Evolutionary conservation across 495 filamentous ascomycete species (phyloP), one percentile per base, ranked within the genome.

Genomic region (Tricharina praecox): DNA sequence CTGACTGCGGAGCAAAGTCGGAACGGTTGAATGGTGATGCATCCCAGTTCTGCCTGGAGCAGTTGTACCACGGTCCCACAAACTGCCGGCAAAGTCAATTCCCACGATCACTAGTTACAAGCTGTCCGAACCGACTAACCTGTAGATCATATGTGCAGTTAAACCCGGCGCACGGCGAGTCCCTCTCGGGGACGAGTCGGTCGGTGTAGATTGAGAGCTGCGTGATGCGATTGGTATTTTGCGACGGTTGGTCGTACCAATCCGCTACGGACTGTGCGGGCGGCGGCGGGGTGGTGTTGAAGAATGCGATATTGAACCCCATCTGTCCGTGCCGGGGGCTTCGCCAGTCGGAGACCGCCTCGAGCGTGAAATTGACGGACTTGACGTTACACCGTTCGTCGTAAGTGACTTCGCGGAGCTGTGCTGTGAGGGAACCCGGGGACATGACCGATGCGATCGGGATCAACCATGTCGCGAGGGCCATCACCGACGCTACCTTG

Each of bases 401-500:
- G 19, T 53, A 60, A n/a, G 13, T 2, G 3, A 50, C 44, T 16
- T 52, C 26, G 1, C 18, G 28, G 11, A 53, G 23, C 23, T 56
- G 59, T 4, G 64, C 58, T 2, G 65, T 68, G 16, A 68, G 58
- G 0, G 65, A 45, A 25, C 59, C 62, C 13, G 65, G 65, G 7
- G 65, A 61, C 4, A 67, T 35, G 13, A 68, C 61, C 0, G 64
- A 61, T 10, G 63, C 63, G 9, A 67, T 54, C 10, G 64, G 65
- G 32, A 66, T 67, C 25, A 35, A 66, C 64, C 65, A 67, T 23
- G 55, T 58, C 15, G 51, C 52, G 3, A 62, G 11, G 10, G 65
- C 65, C 63, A 67, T 65, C 13, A 65, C 50, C 10, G 62, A 61
- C 16, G 64, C 63, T 13, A 67, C 38, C 40, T 64, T 65, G 13